Evolutionary conservation across 1,284 basidiomycete species (phyloP).

Genomic region (Ustilago sp.): DNA sequence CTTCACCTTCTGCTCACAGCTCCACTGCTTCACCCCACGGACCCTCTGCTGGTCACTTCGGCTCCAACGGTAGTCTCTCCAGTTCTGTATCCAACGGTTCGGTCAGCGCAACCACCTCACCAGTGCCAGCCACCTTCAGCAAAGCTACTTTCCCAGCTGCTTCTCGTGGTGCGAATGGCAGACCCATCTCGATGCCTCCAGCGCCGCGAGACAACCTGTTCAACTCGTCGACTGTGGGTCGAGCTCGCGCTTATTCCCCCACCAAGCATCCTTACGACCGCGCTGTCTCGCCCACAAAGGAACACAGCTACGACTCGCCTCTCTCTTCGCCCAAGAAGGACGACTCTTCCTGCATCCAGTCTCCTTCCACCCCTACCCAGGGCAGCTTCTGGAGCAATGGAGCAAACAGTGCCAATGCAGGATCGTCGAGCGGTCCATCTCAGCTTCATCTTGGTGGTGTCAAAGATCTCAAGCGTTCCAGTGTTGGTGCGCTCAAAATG

Average conservation of each 20-base stretch:
- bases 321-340: conserved; percentile 54
- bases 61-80: conserved; percentile 38
- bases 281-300: conserved; percentile 40
- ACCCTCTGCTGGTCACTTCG: conserved; percentile 23
- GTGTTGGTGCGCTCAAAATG: conserved; percentile 64
- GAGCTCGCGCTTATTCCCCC: conserved; percentile 43
- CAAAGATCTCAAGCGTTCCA: conserved; percentile 60
- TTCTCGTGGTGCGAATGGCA: conserved; percentile 32
- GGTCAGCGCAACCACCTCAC: conserved; percentile 20
- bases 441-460: conserved; percentile 63
- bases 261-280: conserved; percentile 45
- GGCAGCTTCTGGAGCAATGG: conserved; percentile 61
- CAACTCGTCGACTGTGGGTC: conserved; percentile 44
- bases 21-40: conserved; percentile 22
- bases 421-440: conserved; percentile 31
- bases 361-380: conserved; percentile 39
- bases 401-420: conserved; percentile 9
- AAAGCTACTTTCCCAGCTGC: conserved; percentile 44
- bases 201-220: conserved; percentile 50
- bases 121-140: conserved; percentile 41
- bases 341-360: conserved; percentile 57
- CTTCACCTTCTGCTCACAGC: conserved; percentile 10
- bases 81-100: conserved; percentile 38
- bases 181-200: conserved; percentile 61
- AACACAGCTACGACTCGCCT: conserved; percentile 42